Base-by-base conservation (phyloP, 257 asterid species). In the Primulina huaijiensis region DNA sequence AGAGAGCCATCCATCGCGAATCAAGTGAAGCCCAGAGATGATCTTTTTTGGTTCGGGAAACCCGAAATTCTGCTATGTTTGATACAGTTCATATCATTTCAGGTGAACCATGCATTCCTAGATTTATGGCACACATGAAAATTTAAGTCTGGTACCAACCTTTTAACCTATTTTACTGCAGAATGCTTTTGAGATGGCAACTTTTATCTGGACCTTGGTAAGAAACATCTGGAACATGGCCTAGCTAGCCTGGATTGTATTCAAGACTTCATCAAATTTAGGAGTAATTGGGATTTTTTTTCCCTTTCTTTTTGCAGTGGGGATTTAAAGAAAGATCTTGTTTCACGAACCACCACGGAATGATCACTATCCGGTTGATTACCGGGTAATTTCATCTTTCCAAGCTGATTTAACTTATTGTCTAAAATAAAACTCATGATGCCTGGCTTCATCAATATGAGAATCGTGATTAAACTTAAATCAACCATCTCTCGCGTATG, bases 161-260 rank as follows among this genome's bases (percentile, higher is more conserved):
- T 50, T 43, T 61, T 2, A 33, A 37, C 30, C 68, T 31, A 29
- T 37, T 62, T 73, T 50, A 16, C 3, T 79, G 82, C 91, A 92
- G 96, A 92, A 90, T 78, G 92, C 98, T 77, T 92, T 92, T 75
- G 98, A 92, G 86, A 88, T 92, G 98, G 98, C 96, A 50, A 88
- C 97, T 7, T 92, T 90, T 74, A 79, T 88, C 72, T 92, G 98
- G 97, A 88, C 92, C 72, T 73, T 87, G 95, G 98, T 92, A 83
- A 78, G 88, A 33, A 53, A 23, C 33, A 56, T 20, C 65, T 7
- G 34, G 34, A 31, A 31, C 34, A 31, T 31, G 7, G 34, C 34
- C 6, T 3, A 31, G 38, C 6, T 3, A 31, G 38, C 38, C 9
- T 33, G 5, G 35, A 33, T 33, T 33, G 35, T 33, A 3, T 5